Evolutionary conservation across 345 rosid genomes (phyloP).

Genomic region (Corchorus capsularis): DNA sequence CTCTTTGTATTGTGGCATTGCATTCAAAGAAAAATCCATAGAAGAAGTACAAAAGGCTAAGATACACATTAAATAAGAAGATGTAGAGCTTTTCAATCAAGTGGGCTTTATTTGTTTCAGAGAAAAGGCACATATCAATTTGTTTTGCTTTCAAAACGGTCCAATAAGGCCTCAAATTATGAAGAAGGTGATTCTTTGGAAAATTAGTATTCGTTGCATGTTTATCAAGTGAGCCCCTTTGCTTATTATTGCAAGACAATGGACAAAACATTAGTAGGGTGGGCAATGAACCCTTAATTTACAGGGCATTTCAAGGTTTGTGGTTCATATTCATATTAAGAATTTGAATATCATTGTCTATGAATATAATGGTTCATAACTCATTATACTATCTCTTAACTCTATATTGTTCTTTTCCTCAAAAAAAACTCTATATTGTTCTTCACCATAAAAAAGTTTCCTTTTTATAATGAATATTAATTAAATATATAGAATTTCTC

Average conservation of each 20-base stretch:
- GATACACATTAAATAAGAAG: not conserved
- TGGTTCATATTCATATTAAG: not conserved
- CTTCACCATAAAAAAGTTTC: too few relatives aligned
- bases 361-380: not conserved
- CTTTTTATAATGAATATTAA: too few relatives aligned
- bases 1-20: not conserved
- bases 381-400: not conserved
- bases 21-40: not conserved
- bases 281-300: not conserved
- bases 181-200: not conserved
- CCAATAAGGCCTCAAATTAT: not conserved
- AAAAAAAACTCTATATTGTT: too few relatives aligned
- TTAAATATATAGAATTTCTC: not conserved
- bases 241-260: not conserved
- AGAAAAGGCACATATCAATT: not conserved
- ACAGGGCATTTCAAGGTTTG: not conserved
- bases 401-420: too few relatives aligned
- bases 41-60: not conserved
- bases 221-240: conserved; percentile 1
- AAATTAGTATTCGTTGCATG: not conserved
- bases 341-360: too few relatives aligned
- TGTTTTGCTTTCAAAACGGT: not conserved
- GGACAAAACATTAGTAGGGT: not conserved
- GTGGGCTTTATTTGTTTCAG: not conserved
- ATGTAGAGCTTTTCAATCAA: not conserved